phyloP scores from a whole-genome alignment of 2,329 filamentous ascomycete species.

The Waltergamsia citrina region DNA sequence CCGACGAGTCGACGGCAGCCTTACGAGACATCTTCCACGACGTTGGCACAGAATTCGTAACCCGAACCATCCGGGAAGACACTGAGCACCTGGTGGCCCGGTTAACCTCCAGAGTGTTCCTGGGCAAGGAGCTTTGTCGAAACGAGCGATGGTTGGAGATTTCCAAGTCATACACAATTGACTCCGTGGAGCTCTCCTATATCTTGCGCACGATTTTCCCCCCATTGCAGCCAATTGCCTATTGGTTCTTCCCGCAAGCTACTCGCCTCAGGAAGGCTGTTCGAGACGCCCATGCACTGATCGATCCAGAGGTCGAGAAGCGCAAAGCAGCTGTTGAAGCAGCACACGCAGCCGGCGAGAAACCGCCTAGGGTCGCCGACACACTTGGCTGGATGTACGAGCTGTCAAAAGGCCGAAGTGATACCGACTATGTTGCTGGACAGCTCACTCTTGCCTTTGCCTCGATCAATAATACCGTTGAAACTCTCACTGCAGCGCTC shows the following conservation, averaged over 20 bases:
- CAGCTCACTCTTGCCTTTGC: constrained; percentile 27
- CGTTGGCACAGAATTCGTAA: background rate
- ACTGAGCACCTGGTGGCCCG: constrained; percentile 8
- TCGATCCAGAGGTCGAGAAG: constrained; percentile 29
- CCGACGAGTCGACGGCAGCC: background rate
- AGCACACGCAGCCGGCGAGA: constrained; percentile 14
- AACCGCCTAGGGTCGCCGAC: constrained; percentile 30
- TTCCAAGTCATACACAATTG: constrained; percentile 34
- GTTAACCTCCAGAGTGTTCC: constrained; percentile 19
- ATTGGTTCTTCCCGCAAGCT: constrained; percentile 30
- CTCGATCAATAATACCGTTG: constrained; percentile 43
- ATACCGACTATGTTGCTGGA: constrained; percentile 6
- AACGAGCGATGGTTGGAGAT: constrained; percentile 32
- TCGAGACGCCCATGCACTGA: constrained; percentile 4
- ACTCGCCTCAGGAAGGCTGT: constrained; percentile 16
- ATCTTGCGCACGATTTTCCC: constrained; percentile 28
- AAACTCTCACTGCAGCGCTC: constrained; percentile 10
- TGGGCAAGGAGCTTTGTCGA: constrained; percentile 23
- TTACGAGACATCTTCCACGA: background rate
- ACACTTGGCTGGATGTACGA: constrained; percentile 46
- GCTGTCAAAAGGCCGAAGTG: constrained; percentile 19
- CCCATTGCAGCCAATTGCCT: constrained; percentile 33
- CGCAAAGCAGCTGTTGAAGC: constrained; percentile 29
- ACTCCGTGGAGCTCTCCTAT: constrained; percentile 19
- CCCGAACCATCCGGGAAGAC: background rate